Base-by-base conservation (phyloP, 1,139 yeast species). In the Suhomyces taliae region DNA sequence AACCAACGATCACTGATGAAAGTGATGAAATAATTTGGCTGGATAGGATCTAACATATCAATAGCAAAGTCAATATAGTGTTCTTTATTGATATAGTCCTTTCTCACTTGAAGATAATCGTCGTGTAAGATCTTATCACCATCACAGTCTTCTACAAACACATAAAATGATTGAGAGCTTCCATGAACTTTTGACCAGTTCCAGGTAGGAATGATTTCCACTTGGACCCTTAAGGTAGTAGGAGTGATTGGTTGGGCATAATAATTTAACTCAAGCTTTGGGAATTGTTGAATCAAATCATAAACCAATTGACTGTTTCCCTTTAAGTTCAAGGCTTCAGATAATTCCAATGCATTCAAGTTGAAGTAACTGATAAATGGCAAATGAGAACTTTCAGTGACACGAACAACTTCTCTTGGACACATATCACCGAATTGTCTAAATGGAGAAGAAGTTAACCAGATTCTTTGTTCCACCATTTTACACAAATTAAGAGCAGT, bases 401-500 rank as follows among this genome's bases (percentile, higher is more conserved):
- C 84, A 50, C 77, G 76, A 7, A 93, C 77, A 5, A 91, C 78
- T 41, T 86, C 95, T 0, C 56, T 53, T 0, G 97, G 95, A 32
- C 85, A 88, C 14, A 66, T 61, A 0, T 78, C 74, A 1, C 71
- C 75, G 61, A 89, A 90, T 60, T 93, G 99, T 51, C 97, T 73
- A 49, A 95, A 79, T 0, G 99, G 97, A 0, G 96, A 81, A 53
- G 82, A 86, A 0, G 93, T 82, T 11, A 82, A 60, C 99, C 99
- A 95, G 71, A 89, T 75, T 47, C 96, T 71, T 48, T 74, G 78
- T 48, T 87, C 96, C 14, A 89, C 86, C 83, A 88, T 85, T 56
- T 89, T 87, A 60, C 93, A 85, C 31, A 91, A 56, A 48, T 82
- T 82, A 10, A 90, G 71, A 1, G 87, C 64, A 1, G 69, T 53